Evolutionary conservation across 179 eudicot genomes (phyloP), one percentile per base, ranked within the genome.

Genomic region (Gypsophila paniculata): DNA sequence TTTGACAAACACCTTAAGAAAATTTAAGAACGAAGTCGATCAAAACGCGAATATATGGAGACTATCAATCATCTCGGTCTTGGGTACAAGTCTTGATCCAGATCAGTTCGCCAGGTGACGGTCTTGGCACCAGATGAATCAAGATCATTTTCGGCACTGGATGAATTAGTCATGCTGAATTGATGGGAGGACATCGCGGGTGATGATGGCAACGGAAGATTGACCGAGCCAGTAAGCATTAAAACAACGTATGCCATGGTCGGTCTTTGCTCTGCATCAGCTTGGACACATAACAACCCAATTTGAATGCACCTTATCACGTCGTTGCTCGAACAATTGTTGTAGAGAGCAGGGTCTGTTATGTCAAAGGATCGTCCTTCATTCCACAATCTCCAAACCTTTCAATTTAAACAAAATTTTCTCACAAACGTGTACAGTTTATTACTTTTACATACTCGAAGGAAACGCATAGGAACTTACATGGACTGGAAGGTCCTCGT

Each of bases 351-450:
- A 6, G 77, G 77, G 70, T 86, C 90, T 2, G 77, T 57, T 8
- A 84, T 52, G 2, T 83, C 74, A 42, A 57, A 51, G 0, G 0
- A 69, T 61, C 17, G 65, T 54, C 76, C 75, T 49, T 77, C 80
- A 42, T 65, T 80, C 91, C 91, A 85, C 2, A 84, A 36, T 77
- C 76, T 67, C 91, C 89, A 85, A 36, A 78, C 86, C 87, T 87
- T 78, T 29, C 7, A 63, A 23, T 26, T 5, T 19, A 14, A 42
- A 60, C 5, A 19, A 7, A 1, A 1, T 25, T 11, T 2, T n/a
- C 15, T 8, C 12, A 11, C 2, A 0, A 17, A 62, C 17, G 0
- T 62, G 18, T 29, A 8, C 1, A 0, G 10, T 18, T 7, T 7
- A 46, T 46, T 46, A 46, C 15, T 46, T 13, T 15, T 10, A 11